Conservation (phyloP, 2,329 filamentous ascomycete genomes). For the Epichloe bromicola region DNA sequence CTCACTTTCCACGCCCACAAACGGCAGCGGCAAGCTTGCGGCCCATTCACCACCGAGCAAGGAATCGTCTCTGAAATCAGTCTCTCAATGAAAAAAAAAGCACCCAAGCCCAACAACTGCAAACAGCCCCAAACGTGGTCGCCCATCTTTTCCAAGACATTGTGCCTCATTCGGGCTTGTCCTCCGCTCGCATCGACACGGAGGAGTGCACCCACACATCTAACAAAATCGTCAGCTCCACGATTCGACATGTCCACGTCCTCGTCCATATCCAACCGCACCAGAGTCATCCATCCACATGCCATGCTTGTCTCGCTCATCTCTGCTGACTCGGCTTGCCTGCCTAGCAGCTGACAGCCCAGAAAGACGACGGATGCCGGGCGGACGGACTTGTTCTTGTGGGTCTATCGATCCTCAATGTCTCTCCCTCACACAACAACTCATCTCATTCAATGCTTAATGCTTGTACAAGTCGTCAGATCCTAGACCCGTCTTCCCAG, state of each 20-base stretch:
- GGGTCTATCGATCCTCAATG: constrained; percentile 4
- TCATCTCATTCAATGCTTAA: constrained; percentile 2
- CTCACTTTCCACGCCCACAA: not conserved
- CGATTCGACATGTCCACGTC: not conserved
- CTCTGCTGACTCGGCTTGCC: constrained; percentile 3
- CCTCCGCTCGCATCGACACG: not conserved
- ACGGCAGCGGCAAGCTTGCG: not conserved
- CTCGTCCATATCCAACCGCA: not conserved
- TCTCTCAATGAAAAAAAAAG: too few relatives aligned
- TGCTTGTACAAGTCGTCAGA: too few relatives aligned
- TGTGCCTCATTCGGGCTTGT: not conserved
- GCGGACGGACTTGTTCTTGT: not conserved
- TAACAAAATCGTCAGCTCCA: not conserved
- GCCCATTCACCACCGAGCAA: not conserved
- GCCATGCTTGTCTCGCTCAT: not conserved
- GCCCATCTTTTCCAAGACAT: constrained; percentile 1
- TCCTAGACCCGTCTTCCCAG: not conserved
- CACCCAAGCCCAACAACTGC: not conserved
- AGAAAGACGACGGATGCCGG: not conserved
- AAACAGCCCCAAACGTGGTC: not conserved
- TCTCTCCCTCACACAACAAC: constrained; percentile 4
- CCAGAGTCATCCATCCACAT: constrained; percentile 1
- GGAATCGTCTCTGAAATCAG: not conserved
- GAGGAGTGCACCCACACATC: too few relatives aligned
- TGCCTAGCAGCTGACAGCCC: not conserved